Conservation (phyloP, 257 asterid species). For the Nicotiana attenuata region DNA sequence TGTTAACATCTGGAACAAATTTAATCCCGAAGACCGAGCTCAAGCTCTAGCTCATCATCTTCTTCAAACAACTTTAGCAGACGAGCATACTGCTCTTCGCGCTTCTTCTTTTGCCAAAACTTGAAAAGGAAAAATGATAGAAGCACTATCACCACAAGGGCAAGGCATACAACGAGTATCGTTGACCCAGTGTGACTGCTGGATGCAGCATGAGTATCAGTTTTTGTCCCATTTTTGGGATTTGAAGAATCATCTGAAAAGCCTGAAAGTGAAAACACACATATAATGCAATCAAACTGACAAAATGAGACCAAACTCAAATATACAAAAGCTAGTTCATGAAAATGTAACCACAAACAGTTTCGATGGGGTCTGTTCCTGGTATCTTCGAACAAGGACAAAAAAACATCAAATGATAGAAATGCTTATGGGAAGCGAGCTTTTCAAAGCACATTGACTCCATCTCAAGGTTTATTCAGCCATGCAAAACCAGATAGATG, state of each 20-base stretch:
- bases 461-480: neutral
- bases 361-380: neutral
- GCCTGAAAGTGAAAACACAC: slow-evolving; percentile 32
- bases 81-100: slow-evolving; percentile 89
- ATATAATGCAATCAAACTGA: slow-evolving; percentile 10
- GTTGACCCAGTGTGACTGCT: slow-evolving; percentile 45
- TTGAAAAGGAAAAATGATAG: slow-evolving; percentile 60
- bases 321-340: neutral
- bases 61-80: slow-evolving; percentile 81
- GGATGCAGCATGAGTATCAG: slow-evolving; percentile 23
- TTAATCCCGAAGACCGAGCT: slow-evolving; percentile 89
- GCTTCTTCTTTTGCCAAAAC: slow-evolving; percentile 80
- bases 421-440: neutral
- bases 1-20: slow-evolving; percentile 8
- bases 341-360: neutral
- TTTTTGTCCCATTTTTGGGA: slow-evolving; percentile 35
- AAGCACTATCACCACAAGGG: slow-evolving; percentile 34
- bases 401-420: neutral
- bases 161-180: slow-evolving; percentile 37
- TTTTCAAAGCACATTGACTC: neutral
- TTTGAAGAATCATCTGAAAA: slow-evolving; percentile 45
- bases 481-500: neutral
- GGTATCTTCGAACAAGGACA: neutral
- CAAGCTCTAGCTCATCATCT: slow-evolving; percentile 92
- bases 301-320: slow-evolving; percentile 2